Conservation (phyloP, 2,329 filamentous ascomycete species). For the Colletotrichum cordylinicola region DNA sequence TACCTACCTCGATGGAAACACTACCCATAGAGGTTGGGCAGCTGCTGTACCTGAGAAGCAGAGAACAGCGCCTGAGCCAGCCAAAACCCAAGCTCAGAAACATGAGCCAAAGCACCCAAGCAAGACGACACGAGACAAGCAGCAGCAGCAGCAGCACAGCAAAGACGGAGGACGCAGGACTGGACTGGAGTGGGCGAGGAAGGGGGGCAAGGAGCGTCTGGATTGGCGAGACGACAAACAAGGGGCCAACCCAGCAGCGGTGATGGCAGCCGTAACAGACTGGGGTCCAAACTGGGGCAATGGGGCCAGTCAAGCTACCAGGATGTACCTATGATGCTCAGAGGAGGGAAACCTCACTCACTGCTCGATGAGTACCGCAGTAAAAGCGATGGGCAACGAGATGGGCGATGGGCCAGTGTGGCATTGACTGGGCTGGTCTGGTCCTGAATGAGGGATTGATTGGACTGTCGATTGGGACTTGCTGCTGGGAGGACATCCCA, state of each 20-base stretch:
- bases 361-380: no score
- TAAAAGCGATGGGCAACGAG: background rate
- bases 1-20: background rate
- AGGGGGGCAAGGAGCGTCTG: background rate
- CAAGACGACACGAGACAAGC: background rate
- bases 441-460: background rate
- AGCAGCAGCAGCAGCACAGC: background rate
- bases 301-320: background rate
- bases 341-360: background rate
- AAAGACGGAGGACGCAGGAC: background rate
- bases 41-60: background rate
- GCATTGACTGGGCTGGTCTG: background rate
- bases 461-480: background rate
- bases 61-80: background rate
- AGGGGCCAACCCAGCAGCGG: background rate
- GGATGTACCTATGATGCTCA: background rate
- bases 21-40: background rate
- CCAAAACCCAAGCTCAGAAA: background rate
- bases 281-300: background rate
- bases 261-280: conserved; percentile 16
- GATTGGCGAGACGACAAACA: conserved; percentile 11
- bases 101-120: background rate
- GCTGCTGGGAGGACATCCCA: background rate
- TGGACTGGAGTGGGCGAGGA: background rate
- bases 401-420: conserved; percentile 6